Evolutionary conservation across 495 filamentous ascomycete species (phyloP), one percentile per base, ranked within the genome.

Genomic region (Lasiosphaeris hirsuta): DNA sequence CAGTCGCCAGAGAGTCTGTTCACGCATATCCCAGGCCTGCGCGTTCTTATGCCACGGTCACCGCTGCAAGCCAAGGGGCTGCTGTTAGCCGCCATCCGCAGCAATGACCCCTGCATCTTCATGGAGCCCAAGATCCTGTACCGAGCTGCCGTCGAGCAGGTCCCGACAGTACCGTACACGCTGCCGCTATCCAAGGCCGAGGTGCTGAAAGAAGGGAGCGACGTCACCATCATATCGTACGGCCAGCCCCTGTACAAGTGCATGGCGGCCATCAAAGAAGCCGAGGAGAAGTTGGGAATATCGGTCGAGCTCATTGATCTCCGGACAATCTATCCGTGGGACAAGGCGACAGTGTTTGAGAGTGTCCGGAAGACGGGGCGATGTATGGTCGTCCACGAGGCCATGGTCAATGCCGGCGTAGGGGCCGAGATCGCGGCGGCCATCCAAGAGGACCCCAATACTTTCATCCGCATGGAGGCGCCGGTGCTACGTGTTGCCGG

Each of bases 111-210:
- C 0, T 90, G 93, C 52, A 75, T 98, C 23, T 97, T 98, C 73
- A 88, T 98, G 88, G 94, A 98, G 71, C 95, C 94, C 0, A 98
- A 98, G 76, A 86, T 92, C 8, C 75, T 98, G 13, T 98, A 98
- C 65, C 86, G 94, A 18, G 95, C 95, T 0, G 92, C 94, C 0
- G 90, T 96, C 30, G 94, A 98, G 69, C 90, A 97, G 69, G 94
- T 98, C 2, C 95, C 94, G 13, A 84, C 84, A 6, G 86, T 80
- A 38, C 78, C 87, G 14, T 98, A 97, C 66, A 85, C 84, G 1
- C 79, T 98, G 19, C 92, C 93, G 1, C 79, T 98, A 3, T 90
- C 86, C 46, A 92, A 90, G 68, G 94, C 94, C 0, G 93, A 98
- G 69, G 73, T 96, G 4, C 66, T 98, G 9, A 94, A 93, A 68